Conservation (phyloP, 495 filamentous ascomycete genomes). For the Aspergillus sclerotioniger region DNA sequence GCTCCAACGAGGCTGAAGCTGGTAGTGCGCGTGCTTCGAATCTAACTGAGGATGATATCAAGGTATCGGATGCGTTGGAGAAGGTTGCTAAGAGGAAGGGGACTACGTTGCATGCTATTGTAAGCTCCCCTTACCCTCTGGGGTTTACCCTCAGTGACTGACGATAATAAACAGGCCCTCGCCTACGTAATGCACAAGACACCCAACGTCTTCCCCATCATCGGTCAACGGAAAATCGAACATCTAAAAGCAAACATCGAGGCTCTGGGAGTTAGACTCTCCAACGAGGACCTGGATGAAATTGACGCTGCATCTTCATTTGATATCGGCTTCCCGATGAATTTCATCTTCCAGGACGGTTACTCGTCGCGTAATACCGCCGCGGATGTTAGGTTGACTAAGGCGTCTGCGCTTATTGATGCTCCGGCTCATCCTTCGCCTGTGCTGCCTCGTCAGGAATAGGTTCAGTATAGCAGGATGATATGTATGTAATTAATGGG, state of each 20-base stretch:
- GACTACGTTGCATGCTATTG: constrained; percentile 34
- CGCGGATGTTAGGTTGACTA: too few species aligned
- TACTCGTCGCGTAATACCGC: too few species aligned
- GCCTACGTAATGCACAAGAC: constrained; percentile 73
- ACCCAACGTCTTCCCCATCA: constrained; percentile 73
- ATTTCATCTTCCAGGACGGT: not conserved
- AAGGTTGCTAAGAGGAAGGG: constrained; percentile 52
- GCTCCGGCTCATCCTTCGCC: too few species aligned
- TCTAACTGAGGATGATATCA: constrained; percentile 40
- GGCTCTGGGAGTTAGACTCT: constrained; percentile 52
- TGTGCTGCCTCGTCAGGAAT: too few species aligned
- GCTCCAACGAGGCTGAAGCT: constrained; percentile 27
- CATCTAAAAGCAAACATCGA: constrained; percentile 63
- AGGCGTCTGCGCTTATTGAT: too few species aligned
- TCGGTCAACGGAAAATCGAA: constrained; percentile 63
- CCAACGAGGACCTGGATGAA: constrained; percentile 55
- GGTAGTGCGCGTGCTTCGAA: not conserved
- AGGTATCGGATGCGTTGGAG: constrained; percentile 46
- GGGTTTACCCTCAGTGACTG: too few species aligned
- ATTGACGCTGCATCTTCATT: constrained; percentile 31
- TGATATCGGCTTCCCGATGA: constrained; percentile 50
- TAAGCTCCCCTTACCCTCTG: too few species aligned
- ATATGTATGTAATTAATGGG: too few species aligned
- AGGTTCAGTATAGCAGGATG: too few species aligned
- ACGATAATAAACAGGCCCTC: constrained; percentile 40